Evolutionary conservation across 139 green algal species (phyloP).

Genomic region (Chlamydomonas urium): DNA sequence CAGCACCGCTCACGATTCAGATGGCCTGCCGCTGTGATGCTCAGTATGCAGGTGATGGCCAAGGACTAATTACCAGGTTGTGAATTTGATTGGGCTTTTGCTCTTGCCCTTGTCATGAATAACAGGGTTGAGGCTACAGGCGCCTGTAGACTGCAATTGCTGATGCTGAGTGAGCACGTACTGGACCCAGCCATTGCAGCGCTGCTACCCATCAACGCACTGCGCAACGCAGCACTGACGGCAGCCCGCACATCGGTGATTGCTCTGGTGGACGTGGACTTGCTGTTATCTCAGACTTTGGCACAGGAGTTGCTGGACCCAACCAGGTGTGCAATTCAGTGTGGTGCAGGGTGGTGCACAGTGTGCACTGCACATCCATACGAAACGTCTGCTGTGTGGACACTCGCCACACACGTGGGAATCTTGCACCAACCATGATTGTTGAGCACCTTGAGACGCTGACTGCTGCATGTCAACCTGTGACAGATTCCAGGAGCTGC

Average conservation of each 20-base stretch:
- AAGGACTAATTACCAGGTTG: not conserved
- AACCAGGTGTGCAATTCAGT: not conserved
- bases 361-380: too few species aligned
- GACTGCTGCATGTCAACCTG: too few species aligned
- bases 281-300: constrained; percentile 22
- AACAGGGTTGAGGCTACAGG: not conserved
- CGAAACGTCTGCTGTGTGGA: too few species aligned
- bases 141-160: not conserved
- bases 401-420: too few species aligned
- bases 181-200: not conserved
- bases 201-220: constrained; percentile 46
- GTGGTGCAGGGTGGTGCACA: not conserved
- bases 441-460: too few species aligned
- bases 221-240: constrained; percentile 40
- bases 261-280: constrained; percentile 44
- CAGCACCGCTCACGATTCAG: not conserved
- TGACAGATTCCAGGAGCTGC: not conserved
- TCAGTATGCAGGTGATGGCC: not conserved
- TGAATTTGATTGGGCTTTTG: not conserved
- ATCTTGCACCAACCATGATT: too few species aligned
- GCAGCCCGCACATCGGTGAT: constrained; percentile 31
- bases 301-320: not conserved
- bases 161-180: not conserved
- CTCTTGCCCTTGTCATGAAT: not conserved
- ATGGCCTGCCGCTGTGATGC: not conserved